Evolutionary conservation across 176 grass and related monocot species (phyloP).

Genomic region (Tuctoria greenei): DNA sequence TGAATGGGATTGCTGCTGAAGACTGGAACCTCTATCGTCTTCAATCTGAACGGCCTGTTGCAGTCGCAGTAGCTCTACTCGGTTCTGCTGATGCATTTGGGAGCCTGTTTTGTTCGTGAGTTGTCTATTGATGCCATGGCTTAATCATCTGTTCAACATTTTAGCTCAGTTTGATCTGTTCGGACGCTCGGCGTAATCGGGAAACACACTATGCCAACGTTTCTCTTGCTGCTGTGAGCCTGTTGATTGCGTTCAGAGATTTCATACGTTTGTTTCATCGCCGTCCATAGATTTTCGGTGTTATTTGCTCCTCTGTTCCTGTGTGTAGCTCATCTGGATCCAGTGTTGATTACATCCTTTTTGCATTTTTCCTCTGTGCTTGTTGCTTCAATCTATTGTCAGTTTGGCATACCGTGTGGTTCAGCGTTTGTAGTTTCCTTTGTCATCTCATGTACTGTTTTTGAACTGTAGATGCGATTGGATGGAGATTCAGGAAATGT

Average conservation of each 20-base stretch:
- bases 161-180: not conserved
- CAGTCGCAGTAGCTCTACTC: not conserved
- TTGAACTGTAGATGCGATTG: slow-evolving; percentile 17
- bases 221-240: not conserved
- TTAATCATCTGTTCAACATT: not conserved
- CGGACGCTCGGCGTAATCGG: not conserved
- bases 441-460: slow-evolving; percentile 5
- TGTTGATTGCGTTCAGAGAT: slow-evolving; percentile 16
- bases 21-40: not conserved
- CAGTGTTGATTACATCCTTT: not conserved
- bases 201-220: not conserved
- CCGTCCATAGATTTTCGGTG: not conserved
- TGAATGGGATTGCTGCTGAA: not conserved
- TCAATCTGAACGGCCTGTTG: not conserved
- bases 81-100: slow-evolving; percentile 18
- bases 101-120: slow-evolving; percentile 2
- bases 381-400: not conserved
- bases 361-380: not conserved
- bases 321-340: slow-evolving; percentile 13
- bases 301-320: not conserved
- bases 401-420: not conserved
- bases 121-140: not conserved
- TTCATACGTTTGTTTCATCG: not conserved
- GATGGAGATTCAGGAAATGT: not conserved
- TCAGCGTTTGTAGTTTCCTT: not conserved